A percentile compares a stretch with the other conserved stretches of the same genome.
phyloP scores from a whole-genome alignment of 176 grass and related monocot species.

The Aegilops sharonensis region DNA sequence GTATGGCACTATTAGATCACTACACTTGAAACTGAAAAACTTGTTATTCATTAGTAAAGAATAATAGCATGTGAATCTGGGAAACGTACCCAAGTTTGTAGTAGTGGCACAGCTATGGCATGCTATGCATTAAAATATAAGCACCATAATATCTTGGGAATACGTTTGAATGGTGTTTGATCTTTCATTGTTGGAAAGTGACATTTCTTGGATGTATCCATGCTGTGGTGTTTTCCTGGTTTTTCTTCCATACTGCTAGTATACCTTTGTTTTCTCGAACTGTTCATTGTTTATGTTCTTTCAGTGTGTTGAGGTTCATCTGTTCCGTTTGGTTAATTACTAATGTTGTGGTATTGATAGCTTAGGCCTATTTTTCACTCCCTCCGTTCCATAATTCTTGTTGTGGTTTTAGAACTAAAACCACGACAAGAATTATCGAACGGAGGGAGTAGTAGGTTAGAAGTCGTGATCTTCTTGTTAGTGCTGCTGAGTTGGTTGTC shows the following conservation, averaged over 20 bases:
- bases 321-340: background rate
- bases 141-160: background rate
- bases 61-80: background rate
- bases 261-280: background rate
- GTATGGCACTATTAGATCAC: constrained; percentile 8
- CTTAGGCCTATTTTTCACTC: background rate
- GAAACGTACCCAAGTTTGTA: background rate
- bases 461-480: constrained; percentile 9
- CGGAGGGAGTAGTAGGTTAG: background rate
- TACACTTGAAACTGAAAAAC: background rate
- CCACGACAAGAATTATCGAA: no score
- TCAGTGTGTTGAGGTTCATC: background rate
- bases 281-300: background rate
- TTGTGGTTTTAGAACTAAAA: no score
- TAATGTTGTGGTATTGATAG: background rate
- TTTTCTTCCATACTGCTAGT: constrained; percentile 29
- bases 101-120: background rate
- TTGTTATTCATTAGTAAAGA: constrained; percentile 2
- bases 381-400: no score
- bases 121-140: background rate
- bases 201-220: background rate
- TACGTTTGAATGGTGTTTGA: background rate
- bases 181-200: constrained; percentile 6
- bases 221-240: constrained; percentile 1
- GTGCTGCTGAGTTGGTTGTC: background rate